Evolutionary conservation across 306 rosid species (phyloP).

Genomic region (Spatholobus suberectus): DNA sequence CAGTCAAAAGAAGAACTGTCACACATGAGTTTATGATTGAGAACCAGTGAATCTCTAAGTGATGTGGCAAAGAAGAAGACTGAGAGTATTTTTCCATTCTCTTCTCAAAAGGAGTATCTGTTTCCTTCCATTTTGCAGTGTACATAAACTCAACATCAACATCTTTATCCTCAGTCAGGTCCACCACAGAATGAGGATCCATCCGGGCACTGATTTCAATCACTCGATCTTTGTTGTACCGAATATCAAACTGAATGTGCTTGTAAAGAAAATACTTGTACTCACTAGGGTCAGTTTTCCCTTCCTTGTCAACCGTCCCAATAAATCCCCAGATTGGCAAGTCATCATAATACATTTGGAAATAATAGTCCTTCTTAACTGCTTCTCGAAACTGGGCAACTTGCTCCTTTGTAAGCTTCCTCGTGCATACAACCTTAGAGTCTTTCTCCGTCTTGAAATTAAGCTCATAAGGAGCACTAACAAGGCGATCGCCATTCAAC

Average conservation of each 20-base stretch:
- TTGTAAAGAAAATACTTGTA: constrained; percentile 83
- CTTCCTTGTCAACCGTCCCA: constrained; percentile 90
- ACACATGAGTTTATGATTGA: constrained; percentile 96
- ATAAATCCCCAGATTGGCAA: constrained; percentile 97
- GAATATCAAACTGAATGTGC: constrained; percentile 86
- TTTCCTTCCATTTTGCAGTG: constrained; percentile 88
- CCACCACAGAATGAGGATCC: constrained; percentile 93
- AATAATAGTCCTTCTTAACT: constrained; percentile 87
- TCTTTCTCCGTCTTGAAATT: constrained; percentile 74
- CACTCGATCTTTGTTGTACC: constrained; percentile 84
- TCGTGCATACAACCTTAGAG: constrained; percentile 63
- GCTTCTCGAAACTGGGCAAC: constrained; percentile 78
- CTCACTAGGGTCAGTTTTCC: constrained; percentile 82
- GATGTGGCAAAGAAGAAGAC: constrained; percentile 94
- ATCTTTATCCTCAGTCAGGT: constrained; percentile 88
- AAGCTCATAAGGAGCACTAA: constrained; percentile 87
- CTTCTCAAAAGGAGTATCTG: constrained; percentile 80
- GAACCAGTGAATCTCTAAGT: constrained; percentile 98
- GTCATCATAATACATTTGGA: constrained; percentile 97
- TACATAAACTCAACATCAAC: constrained; percentile 82
- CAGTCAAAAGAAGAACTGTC: constrained; percentile 96
- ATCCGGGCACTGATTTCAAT: constrained; percentile 80
- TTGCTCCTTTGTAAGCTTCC: constrained; percentile 61
- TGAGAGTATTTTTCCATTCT: constrained; percentile 98
- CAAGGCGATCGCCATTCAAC: constrained; percentile 96